Conservation (phyloP, 306 rosid species). For the Vigna reflexopilosa region DNA sequence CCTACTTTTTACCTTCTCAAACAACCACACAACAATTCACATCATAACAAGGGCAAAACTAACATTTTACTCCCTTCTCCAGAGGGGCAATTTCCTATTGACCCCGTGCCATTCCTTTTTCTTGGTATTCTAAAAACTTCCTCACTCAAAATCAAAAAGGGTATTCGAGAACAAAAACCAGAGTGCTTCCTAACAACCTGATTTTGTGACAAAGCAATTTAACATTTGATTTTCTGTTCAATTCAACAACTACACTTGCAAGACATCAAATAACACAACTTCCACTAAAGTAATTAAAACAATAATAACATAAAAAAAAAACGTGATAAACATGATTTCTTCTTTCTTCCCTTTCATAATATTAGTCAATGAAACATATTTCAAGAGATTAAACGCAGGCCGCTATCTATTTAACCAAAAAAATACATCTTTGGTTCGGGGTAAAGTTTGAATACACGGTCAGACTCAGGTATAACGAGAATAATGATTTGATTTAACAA, state of each 20-base stretch:
- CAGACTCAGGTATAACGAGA: not conserved
- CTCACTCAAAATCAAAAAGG: not conserved
- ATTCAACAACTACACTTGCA: not conserved
- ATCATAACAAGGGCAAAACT: not conserved
- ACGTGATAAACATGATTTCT: not conserved
- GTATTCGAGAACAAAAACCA: not conserved
- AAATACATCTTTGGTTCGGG: not conserved
- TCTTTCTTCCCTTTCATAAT: not conserved
- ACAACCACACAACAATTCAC: not conserved
- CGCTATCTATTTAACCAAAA: not conserved
- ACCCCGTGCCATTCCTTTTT: not conserved
- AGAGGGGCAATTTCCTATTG: constrained; percentile 9
- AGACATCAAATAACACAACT: constrained; percentile 1
- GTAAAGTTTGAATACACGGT: not conserved
- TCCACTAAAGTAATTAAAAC: not conserved
- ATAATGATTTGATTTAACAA: constrained; percentile 27
- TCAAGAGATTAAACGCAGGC: constrained; percentile 22
- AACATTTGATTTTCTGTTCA: not conserved
- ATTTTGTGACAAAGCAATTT: not conserved
- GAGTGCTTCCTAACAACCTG: constrained; percentile 6
- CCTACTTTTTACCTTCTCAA: constrained; percentile 14
- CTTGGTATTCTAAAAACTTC: not conserved
- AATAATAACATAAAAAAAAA: not conserved
- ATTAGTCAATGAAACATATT: constrained; percentile 1
- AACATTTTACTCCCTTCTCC: not conserved